phyloP scores from a whole-genome alignment of 345 rosid species.

The Pistacia integerrima region DNA sequence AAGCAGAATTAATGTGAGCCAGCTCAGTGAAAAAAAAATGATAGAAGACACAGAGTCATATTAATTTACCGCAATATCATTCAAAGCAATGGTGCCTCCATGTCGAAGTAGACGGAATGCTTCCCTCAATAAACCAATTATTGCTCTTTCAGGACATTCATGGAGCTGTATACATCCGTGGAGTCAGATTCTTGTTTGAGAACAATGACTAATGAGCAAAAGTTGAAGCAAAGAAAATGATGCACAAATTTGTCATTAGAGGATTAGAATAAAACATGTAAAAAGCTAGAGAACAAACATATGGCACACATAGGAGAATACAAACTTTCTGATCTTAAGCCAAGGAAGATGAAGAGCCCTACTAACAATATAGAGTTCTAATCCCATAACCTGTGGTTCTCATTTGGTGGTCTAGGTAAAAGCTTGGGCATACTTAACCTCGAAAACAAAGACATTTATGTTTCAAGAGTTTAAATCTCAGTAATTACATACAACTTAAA shows the following conservation, averaged over 20 bases:
- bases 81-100: conserved; percentile 57
- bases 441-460: background rate
- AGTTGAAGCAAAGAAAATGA: background rate
- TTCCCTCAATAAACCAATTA: conserved; percentile 43
- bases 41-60: background rate
- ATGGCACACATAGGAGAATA: background rate
- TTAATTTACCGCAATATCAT: conserved; percentile 51
- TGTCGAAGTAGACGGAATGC: conserved; percentile 53
- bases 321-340: background rate
- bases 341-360: background rate
- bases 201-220: background rate
- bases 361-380: background rate
- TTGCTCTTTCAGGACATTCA: conserved; percentile 66
- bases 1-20: background rate
- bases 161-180: conserved; percentile 44
- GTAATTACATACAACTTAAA: background rate
- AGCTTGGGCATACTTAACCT: no score
- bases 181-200: background rate
- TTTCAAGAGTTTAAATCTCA: background rate
- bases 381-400: background rate
- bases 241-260: background rate
- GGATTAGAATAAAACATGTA: background rate
- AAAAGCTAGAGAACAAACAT: background rate
- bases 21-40: background rate
- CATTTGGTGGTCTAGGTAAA: background rate